These are phyloP conservation scores for Hymenotorrendiella dingleyae DNA, from an alignment of 2,329 filamentous ascomycete species.

Conservation along the genomic window DNA sequence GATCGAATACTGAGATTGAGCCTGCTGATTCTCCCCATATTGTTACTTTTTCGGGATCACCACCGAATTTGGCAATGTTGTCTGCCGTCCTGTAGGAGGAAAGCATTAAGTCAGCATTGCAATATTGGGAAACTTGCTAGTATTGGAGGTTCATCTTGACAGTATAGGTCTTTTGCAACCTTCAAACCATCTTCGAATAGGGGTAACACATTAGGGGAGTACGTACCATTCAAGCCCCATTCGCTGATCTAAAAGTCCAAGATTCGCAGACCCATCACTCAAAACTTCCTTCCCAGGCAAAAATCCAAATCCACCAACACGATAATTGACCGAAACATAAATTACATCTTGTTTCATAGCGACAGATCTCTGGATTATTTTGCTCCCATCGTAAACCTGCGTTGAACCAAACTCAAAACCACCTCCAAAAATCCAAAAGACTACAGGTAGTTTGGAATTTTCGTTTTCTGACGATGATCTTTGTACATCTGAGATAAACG, in stretches of 20 bases:
- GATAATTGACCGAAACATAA: slow-evolving; percentile 73
- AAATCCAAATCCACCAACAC: slow-evolving; percentile 68
- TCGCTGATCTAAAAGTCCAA: slow-evolving; percentile 67
- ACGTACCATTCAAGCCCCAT: slow-evolving; percentile 65
- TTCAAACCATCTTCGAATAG: too few relatives aligned
- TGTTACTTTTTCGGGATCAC: slow-evolving; percentile 71
- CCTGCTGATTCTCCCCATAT: slow-evolving; percentile 69
- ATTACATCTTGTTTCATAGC: slow-evolving; percentile 56
- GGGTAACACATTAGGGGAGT: too few relatives aligned
- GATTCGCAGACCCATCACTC: slow-evolving; percentile 59
- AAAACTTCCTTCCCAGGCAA: slow-evolving; percentile 61
- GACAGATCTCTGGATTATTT: slow-evolving; percentile 40
- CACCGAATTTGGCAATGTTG: slow-evolving; percentile 71
- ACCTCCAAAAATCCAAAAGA: slow-evolving; percentile 67
- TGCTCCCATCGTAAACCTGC: slow-evolving; percentile 45
- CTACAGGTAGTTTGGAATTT: slow-evolving; percentile 53
- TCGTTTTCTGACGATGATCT: slow-evolving; percentile 50
- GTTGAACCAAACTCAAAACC: slow-evolving; percentile 50
- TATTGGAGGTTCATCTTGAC: too few relatives aligned
- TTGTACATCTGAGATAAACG: slow-evolving; percentile 35
- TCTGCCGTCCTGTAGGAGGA: slow-evolving; percentile 74
- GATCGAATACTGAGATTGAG: slow-evolving; percentile 67
- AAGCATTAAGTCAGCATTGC: too few relatives aligned
- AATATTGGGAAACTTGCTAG: too few relatives aligned
- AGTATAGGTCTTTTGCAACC: too few relatives aligned